Conservation (phyloP, 805 yeast species). For the Lipomyces chichibuensis region DNA sequence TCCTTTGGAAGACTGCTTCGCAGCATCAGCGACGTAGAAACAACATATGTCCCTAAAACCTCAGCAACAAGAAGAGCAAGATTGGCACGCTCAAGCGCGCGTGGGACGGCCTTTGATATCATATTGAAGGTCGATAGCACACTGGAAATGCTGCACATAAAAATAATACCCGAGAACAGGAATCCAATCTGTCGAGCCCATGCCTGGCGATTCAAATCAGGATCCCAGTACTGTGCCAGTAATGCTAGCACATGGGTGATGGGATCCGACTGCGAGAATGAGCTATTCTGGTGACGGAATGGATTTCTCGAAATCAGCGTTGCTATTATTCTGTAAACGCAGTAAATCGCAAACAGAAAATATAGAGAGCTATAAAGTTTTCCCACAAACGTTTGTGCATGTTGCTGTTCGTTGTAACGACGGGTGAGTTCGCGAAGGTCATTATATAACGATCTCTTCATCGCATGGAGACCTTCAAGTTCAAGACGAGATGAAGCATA, state of each 20-base stretch:
- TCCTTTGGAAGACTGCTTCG: conserved; percentile 47
- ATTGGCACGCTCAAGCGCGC: conserved; percentile 35
- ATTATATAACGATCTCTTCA: conserved; percentile 42
- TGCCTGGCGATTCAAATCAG: conserved; percentile 42
- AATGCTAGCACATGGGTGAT: conserved; percentile 36
- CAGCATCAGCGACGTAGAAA: conserved; percentile 48
- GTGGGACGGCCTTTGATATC: conserved; percentile 42
- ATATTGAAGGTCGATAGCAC: conserved; percentile 45
- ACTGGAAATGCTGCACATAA: conserved; percentile 45
- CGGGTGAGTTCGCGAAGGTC: conserved; percentile 41
- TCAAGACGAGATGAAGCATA: conserved; percentile 38
- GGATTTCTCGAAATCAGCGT: conserved; percentile 42
- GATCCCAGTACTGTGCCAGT: conserved; percentile 35
- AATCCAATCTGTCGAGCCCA: conserved; percentile 49
- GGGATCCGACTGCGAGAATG: conserved; percentile 37
- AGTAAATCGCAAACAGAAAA: conserved; percentile 46
- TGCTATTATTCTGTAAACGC: conserved; percentile 48
- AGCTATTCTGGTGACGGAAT: conserved; percentile 26
- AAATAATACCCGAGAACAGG: conserved; percentile 46
- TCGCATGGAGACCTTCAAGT: conserved; percentile 43
- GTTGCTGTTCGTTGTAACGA: conserved; percentile 39
- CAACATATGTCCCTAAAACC: conserved; percentile 46
- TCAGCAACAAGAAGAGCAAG: conserved; percentile 44
- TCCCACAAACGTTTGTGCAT: conserved; percentile 43
- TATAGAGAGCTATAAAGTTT: conserved; percentile 38